These are phyloP conservation scores for Diplodia scrobiculata DNA, from an alignment of 2,329 filamentous ascomycete genomes.

Conservation along the genomic window DNA sequence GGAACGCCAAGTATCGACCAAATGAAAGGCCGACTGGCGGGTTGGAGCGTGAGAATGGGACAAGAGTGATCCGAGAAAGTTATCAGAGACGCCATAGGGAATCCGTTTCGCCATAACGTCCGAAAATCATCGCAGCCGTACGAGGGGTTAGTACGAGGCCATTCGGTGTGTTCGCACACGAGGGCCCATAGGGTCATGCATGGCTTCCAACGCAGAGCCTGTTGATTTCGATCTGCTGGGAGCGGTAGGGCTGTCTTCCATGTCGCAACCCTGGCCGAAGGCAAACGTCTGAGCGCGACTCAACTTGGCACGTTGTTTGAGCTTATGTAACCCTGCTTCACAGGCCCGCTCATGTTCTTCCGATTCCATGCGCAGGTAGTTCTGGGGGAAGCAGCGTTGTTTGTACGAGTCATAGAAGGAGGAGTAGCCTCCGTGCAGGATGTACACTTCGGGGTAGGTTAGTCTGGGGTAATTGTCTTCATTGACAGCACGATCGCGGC, in stretches of 20 bases:
- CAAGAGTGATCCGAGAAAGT: conserved; percentile 36
- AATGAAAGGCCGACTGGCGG: conserved; percentile 17
- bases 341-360: conserved; percentile 90
- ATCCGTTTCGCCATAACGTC: conserved; percentile 39
- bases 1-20: conserved; percentile 39
- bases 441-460: conserved; percentile 96
- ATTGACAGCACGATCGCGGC: conserved; percentile 83
- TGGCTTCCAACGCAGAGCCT: conserved; percentile 38
- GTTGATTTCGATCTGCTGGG: conserved; percentile 41
- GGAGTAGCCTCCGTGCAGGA: conserved; percentile 94
- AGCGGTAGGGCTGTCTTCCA: conserved; percentile 65
- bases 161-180: conserved; percentile 38
- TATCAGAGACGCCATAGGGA: conserved; percentile 42
- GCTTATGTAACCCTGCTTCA: conserved; percentile 89
- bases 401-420: conserved; percentile 82
- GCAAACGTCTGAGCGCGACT: conserved; percentile 90
- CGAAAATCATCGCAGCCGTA: conserved; percentile 29
- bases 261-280: conserved; percentile 70
- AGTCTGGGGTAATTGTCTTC: conserved; percentile 82
- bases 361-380: conserved; percentile 95
- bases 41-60: conserved; percentile 21
- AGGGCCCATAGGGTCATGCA: conserved; percentile 16
- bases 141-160: conserved; percentile 42
- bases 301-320: conserved; percentile 86
- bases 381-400: conserved; percentile 83